A percentile compares a stretch with the other conserved stretches of the same genome.
These are phyloP conservation scores for Penicillium griseofulvum DNA, from an alignment of 2,329 filamentous ascomycete species.

Conservation along the genomic window DNA sequence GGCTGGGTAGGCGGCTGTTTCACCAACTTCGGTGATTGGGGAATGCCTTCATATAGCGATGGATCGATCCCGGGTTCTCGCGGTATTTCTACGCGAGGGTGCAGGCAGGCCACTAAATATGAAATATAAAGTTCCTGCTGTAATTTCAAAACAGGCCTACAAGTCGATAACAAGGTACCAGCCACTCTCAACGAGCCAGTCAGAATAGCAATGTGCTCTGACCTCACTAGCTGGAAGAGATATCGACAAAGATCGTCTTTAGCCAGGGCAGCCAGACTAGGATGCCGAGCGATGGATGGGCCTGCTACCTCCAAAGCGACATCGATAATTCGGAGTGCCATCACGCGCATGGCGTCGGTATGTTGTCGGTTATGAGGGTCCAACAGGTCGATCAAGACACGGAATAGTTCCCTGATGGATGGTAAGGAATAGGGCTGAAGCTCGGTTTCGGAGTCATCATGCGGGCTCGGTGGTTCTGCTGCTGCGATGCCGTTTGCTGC, in stretches of 20 bases:
- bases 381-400: slow-evolving; percentile 87
- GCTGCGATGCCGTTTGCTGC: slow-evolving; percentile 32
- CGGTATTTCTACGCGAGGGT: slow-evolving; percentile 91
- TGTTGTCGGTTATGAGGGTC: slow-evolving; percentile 91
- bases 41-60: slow-evolving; percentile 86
- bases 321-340: slow-evolving; percentile 95
- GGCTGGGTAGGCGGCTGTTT: slow-evolving; percentile 74
- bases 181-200: slow-evolving; percentile 91
- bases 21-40: slow-evolving; percentile 81
- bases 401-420: slow-evolving; percentile 89
- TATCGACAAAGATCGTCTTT: slow-evolving; percentile 92
- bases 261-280: slow-evolving; percentile 79
- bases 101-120: slow-evolving; percentile 89
- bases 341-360: slow-evolving; percentile 92
- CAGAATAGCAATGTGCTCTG: slow-evolving; percentile 92
- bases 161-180: slow-evolving; percentile 85
- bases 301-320: slow-evolving; percentile 95
- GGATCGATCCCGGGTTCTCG: slow-evolving; percentile 87
- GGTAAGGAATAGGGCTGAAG: slow-evolving; percentile 89
- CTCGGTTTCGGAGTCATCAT: slow-evolving; percentile 50
- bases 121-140: slow-evolving; percentile 96
- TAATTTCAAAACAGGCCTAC: slow-evolving; percentile 83
- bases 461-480: slow-evolving; percentile 34
- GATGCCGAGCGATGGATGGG: slow-evolving; percentile 89
- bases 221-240: slow-evolving; percentile 92